These are phyloP conservation scores for Cerioporus squamosus DNA, from an alignment of 1,284 basidiomycete genomes.

Conservation along the genomic window DNA sequence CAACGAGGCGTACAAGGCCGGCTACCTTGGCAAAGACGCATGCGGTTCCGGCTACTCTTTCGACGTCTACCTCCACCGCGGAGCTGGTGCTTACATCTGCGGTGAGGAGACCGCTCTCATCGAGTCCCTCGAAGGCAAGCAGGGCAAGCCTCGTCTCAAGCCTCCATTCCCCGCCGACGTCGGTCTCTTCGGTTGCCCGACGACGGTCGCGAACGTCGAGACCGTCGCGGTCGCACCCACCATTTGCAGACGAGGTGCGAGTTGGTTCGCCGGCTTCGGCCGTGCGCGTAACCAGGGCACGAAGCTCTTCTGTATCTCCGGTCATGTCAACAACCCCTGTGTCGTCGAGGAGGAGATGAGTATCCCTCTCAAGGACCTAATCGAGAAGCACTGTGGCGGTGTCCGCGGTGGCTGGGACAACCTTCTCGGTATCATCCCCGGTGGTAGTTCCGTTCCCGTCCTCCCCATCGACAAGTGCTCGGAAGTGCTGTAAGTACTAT, in stretches of 20 bases:
- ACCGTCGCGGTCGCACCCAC: slow-evolving; percentile 98
- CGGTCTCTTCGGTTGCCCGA: slow-evolving; percentile 95
- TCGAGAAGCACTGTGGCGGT: slow-evolving; percentile 98
- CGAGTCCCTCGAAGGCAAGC: slow-evolving; percentile 96
- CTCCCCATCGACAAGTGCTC: slow-evolving; percentile 82
- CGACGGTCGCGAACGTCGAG: slow-evolving; percentile 98
- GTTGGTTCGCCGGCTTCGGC: slow-evolving; percentile 96
- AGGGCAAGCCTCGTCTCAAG: slow-evolving; percentile 97
- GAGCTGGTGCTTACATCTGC: slow-evolving; percentile 98
- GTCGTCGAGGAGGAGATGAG: slow-evolving; percentile 99
- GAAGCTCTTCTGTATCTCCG: slow-evolving; percentile 95
- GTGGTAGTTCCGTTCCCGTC: slow-evolving; percentile 96
- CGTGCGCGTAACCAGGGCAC: slow-evolving; percentile 94
- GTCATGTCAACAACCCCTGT: slow-evolving; percentile 98
- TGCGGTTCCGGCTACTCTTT: slow-evolving; percentile 94
- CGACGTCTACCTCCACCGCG: slow-evolving; percentile 97
- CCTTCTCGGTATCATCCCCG: slow-evolving; percentile 92
- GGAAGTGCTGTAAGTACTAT: slow-evolving; percentile 76
- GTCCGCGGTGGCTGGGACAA: slow-evolving; percentile 97
- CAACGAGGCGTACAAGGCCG: slow-evolving; percentile 91
- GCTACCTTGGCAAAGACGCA: slow-evolving; percentile 92
- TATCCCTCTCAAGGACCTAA: slow-evolving; percentile 90
- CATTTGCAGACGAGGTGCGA: slow-evolving; percentile 87
- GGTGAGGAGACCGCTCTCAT: slow-evolving; percentile 99
- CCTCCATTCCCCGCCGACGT: slow-evolving; percentile 99